These are phyloP conservation scores for Leccinum variicolor DNA, from an alignment of 768 basidiomycete genomes.

Conservation along the genomic window DNA sequence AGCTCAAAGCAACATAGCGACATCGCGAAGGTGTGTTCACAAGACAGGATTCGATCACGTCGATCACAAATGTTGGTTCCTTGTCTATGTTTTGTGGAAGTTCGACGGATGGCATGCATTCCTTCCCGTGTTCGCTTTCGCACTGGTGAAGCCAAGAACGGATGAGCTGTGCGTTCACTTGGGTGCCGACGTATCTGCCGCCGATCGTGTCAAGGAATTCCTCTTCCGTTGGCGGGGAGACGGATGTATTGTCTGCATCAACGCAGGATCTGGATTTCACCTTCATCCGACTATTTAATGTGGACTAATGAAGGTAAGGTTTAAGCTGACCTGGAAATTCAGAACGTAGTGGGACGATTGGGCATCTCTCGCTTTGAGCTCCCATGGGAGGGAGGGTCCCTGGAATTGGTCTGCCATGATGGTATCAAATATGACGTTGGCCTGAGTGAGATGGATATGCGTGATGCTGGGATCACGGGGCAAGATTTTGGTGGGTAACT, in stretches of 20 bases:
- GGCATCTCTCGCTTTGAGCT: background rate
- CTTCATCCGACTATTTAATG: conserved; percentile 1
- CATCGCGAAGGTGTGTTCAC: conserved; percentile 12
- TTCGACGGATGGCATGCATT: conserved; percentile 1
- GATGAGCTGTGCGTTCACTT: conserved; percentile 8
- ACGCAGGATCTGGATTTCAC: background rate
- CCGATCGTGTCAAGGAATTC: conserved; percentile 4
- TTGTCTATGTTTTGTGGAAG: background rate
- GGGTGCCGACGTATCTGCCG: conserved; percentile 8
- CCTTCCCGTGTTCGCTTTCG: conserved; percentile 10
- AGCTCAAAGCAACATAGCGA: conserved; percentile 26
- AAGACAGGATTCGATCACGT: conserved; percentile 14
- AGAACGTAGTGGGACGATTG: background rate
- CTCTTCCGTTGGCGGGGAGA: background rate
- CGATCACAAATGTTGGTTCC: conserved; percentile 14
- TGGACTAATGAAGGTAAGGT: background rate
- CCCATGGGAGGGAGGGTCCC: conserved; percentile 13
- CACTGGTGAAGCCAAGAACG: conserved; percentile 14
- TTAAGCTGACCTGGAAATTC: conserved; percentile 6
- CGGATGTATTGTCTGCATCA: background rate
- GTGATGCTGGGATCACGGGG: conserved; percentile 2
- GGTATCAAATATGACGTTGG: conserved; percentile 2
- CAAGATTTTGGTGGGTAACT: background rate
- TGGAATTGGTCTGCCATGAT: too few relatives aligned
- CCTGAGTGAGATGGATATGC: conserved; percentile 15